These are phyloP conservation scores for Gossypium sturtianum DNA, from an alignment of 345 rosid genomes.

Conservation along the genomic window DNA sequence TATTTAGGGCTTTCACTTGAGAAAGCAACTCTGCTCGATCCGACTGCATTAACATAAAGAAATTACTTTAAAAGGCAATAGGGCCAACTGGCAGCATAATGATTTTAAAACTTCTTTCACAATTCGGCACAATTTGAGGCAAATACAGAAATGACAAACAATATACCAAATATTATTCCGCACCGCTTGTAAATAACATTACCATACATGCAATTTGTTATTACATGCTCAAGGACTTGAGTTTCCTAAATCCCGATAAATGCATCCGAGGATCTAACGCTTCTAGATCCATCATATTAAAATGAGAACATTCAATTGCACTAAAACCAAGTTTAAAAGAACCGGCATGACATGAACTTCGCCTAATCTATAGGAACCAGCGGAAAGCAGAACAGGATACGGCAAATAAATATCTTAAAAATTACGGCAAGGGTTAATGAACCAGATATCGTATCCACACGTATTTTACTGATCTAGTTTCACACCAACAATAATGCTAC, in stretches of 20 bases:
- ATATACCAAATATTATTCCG: not conserved
- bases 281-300: not conserved
- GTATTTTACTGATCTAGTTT: not conserved
- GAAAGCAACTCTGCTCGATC: slow-evolving; percentile 42
- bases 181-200: not conserved
- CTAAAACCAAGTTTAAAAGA: not conserved
- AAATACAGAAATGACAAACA: not conserved
- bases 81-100: not conserved
- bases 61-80: not conserved
- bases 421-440: not conserved
- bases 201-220: not conserved
- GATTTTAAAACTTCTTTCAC: not conserved
- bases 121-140: not conserved
- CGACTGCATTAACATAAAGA: slow-evolving; percentile 23
- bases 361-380: not conserved
- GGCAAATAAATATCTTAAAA: not conserved
- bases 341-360: not conserved
- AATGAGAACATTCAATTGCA: not conserved
- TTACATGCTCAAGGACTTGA: not conserved
- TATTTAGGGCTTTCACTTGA: slow-evolving; percentile 28
- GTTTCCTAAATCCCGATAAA: not conserved
- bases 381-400: not conserved
- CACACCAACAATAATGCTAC: not conserved
- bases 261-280: not conserved
- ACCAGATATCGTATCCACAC: not conserved